Conservation (phyloP, 345 rosid genomes). For the Euphorbia lathyris region DNA sequence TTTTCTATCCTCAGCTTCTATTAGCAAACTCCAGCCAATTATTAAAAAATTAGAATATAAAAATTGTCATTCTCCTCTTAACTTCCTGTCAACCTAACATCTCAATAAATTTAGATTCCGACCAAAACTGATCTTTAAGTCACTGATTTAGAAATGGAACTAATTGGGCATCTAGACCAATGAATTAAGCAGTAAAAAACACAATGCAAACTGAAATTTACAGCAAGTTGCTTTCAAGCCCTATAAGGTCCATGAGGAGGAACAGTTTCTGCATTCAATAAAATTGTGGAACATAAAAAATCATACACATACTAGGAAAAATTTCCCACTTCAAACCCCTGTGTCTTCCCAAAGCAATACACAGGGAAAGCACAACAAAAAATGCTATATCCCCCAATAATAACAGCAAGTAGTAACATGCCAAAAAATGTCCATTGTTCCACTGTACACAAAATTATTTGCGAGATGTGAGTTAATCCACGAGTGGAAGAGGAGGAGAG, state of each 20-base stretch:
- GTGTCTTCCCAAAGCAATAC: neutral
- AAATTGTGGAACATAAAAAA: neutral
- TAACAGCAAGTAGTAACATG: neutral
- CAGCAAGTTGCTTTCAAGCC: too few relatives aligned
- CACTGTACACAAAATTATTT: neutral
- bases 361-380: neutral
- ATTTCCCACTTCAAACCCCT: neutral
- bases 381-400: too few relatives aligned
- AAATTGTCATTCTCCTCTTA: neutral
- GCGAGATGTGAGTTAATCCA: neutral
- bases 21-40: too few relatives aligned
- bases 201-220: neutral
- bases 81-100: neutral
- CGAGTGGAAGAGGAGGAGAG: constrained; percentile 14
- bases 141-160: neutral
- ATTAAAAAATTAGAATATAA: neutral
- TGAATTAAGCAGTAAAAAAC: neutral
- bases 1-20: too few relatives aligned
- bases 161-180: neutral
- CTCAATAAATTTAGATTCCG: neutral
- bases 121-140: neutral
- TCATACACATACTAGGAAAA: neutral
- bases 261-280: neutral
- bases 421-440: neutral
- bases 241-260: neutral